phyloP scores from a whole-genome alignment of 2,329 filamentous ascomycete species.

The Pseudocercospora pini-densiflorae region DNA sequence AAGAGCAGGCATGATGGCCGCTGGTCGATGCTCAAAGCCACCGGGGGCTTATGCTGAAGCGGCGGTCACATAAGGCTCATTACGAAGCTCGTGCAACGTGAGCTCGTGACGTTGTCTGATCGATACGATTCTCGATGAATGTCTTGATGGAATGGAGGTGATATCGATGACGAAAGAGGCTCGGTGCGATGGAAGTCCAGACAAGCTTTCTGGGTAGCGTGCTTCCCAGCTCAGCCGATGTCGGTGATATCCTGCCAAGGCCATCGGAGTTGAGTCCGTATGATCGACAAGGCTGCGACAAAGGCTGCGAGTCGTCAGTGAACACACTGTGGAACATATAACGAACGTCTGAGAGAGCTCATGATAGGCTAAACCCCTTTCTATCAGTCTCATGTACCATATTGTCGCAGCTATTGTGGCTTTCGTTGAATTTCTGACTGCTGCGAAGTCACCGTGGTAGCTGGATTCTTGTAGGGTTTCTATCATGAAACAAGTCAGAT shows the following conservation, averaged over 20 bases:
- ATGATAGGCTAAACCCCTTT: background rate
- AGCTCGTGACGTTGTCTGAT: background rate
- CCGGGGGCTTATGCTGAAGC: background rate
- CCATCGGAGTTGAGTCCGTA: background rate
- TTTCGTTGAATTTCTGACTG: background rate
- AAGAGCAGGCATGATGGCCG: background rate
- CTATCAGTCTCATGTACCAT: background rate
- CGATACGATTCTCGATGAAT: background rate
- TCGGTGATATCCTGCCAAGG: background rate
- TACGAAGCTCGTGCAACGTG: background rate
- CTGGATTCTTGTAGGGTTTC: background rate
- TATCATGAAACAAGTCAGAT: background rate
- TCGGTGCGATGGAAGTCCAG: background rate
- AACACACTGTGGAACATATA: too few species aligned
- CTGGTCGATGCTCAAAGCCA: background rate
- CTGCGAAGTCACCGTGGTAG: too few species aligned
- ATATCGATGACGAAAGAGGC: background rate
- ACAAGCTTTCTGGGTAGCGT: background rate
- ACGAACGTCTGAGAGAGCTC: background rate
- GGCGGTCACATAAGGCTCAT: background rate
- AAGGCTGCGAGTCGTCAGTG: background rate
- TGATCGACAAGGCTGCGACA: background rate
- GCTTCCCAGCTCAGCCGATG: background rate
- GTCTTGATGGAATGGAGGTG: background rate
- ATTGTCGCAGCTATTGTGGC: background rate